A percentile compares a stretch with the other conserved stretches of the same genome.
These are phyloP conservation scores for Pseudopyrenochaeta lycopersici DNA, from an alignment of 2,329 filamentous ascomycete genomes.

Conservation along the genomic window DNA sequence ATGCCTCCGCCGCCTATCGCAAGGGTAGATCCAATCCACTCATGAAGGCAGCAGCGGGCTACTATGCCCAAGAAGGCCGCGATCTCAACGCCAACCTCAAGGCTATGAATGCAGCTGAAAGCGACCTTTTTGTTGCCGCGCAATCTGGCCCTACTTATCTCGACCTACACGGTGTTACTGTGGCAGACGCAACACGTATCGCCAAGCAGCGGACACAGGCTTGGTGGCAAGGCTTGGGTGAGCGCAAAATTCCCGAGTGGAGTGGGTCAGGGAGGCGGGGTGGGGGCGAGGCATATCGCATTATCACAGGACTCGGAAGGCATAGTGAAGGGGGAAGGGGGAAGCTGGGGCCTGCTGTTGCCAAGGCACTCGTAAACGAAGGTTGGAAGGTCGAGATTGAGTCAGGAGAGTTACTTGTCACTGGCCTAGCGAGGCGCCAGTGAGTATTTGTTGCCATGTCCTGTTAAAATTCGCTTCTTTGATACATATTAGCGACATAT, in stretches of 20 bases:
- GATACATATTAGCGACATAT: background rate
- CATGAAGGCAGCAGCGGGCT: conserved; percentile 77
- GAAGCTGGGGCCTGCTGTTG: conserved; percentile 81
- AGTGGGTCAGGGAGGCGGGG: conserved; percentile 54
- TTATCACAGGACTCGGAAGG: conserved; percentile 82
- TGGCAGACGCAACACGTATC: conserved; percentile 83
- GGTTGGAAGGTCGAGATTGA: conserved; percentile 84
- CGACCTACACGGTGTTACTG: conserved; percentile 85
- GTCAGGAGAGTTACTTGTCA: conserved; percentile 75
- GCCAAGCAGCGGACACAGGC: conserved; percentile 69
- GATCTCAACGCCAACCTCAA: conserved; percentile 68
- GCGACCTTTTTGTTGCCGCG: conserved; percentile 73
- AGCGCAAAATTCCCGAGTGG: conserved; percentile 62
- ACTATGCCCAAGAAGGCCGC: conserved; percentile 76
- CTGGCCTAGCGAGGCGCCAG: conserved; percentile 59
- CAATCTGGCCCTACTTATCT: conserved; percentile 74
- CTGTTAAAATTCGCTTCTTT: background rate
- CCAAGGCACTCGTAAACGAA: conserved; percentile 74
- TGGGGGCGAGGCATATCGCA: conserved; percentile 66
- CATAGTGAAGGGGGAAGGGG: conserved; percentile 82
- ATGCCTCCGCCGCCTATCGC: conserved; percentile 67
- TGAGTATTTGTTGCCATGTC: conserved; percentile 7
- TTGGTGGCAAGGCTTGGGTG: conserved; percentile 82
- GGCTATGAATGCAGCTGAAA: conserved; percentile 69
- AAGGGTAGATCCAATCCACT: conserved; percentile 74